Evolutionary conservation across 305 asterid genomes (phyloP).

Genomic region (Salvia sclarea): DNA sequence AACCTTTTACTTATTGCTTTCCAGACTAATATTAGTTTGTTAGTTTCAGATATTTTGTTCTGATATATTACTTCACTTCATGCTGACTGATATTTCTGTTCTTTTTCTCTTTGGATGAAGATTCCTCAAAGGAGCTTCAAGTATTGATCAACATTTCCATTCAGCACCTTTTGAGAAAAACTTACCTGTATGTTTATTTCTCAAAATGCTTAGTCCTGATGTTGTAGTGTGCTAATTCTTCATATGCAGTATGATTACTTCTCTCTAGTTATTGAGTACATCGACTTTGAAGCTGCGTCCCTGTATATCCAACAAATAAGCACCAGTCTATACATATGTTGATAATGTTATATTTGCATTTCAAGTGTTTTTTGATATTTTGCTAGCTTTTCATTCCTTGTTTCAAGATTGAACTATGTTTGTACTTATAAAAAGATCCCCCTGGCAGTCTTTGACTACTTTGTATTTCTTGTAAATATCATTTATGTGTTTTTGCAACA

Average conservation of each 20-base stretch:
- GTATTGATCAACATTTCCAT: slow-evolving; percentile 85
- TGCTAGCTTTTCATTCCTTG: not conserved
- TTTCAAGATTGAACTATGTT: slow-evolving; percentile 10
- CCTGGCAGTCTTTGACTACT: slow-evolving; percentile 1
- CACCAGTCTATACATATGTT: slow-evolving; percentile 16
- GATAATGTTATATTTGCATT: not conserved
- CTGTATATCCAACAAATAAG: slow-evolving; percentile 18
- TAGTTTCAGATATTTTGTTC: slow-evolving; percentile 17
- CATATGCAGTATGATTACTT: slow-evolving; percentile 19
- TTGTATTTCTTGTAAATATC: slow-evolving; percentile 27
- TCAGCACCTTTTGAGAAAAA: slow-evolving; percentile 82
- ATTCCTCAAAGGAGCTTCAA: slow-evolving; percentile 94
- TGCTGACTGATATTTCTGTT: slow-evolving; percentile 32
- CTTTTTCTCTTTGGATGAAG: slow-evolving; percentile 47
- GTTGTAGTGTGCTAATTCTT: slow-evolving; percentile 15
- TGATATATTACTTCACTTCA: slow-evolving; percentile 11
- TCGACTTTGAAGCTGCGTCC: slow-evolving; percentile 20
- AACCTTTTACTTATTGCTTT: not conserved
- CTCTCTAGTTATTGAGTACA: slow-evolving; percentile 15
- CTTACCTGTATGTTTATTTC: slow-evolving; percentile 68
- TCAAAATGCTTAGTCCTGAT: slow-evolving; percentile 28
- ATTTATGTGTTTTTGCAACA: slow-evolving; percentile 22
- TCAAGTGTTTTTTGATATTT: not conserved
- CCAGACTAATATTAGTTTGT: slow-evolving; percentile 11
- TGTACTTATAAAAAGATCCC: slow-evolving; percentile 18